phyloP scores from a whole-genome alignment of 306 rosid species.

The Sesbania bispinosa region DNA sequence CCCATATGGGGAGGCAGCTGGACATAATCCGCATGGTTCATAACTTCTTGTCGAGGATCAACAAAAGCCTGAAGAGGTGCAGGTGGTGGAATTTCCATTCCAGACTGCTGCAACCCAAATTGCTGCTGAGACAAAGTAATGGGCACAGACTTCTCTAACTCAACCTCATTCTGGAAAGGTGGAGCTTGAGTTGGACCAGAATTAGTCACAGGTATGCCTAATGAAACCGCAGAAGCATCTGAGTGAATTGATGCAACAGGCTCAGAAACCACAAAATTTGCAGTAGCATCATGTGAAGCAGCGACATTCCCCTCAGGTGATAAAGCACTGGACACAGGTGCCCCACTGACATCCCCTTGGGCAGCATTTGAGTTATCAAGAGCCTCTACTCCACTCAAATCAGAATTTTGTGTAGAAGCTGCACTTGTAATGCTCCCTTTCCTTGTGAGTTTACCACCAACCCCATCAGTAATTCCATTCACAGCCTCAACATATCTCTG shows the following conservation, averaged over 20 bases:
- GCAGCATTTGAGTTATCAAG: slow-evolving; percentile 46
- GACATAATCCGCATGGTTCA: slow-evolving; percentile 47
- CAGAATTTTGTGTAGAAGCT: slow-evolving; percentile 81
- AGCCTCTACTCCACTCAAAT: slow-evolving; percentile 63
- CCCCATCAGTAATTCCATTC: slow-evolving; percentile 63
- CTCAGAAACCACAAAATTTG: slow-evolving; percentile 43
- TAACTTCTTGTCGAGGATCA: slow-evolving; percentile 52
- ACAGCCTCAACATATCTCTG: slow-evolving; percentile 84
- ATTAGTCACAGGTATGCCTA: slow-evolving; percentile 37
- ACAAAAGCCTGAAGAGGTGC: slow-evolving; percentile 48
- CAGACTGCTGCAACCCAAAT: slow-evolving; percentile 51
- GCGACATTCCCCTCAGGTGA: slow-evolving; percentile 40
- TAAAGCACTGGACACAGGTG: slow-evolving; percentile 26
- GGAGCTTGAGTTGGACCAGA: slow-evolving; percentile 41
- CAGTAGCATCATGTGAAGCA: slow-evolving; percentile 43
- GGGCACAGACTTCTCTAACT: slow-evolving; percentile 55
- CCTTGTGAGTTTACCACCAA: slow-evolving; percentile 45
- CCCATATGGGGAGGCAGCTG: slow-evolving; percentile 63
- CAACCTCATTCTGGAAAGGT: slow-evolving; percentile 46
- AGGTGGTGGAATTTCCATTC: slow-evolving; percentile 45
- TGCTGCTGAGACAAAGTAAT: slow-evolving; percentile 44
- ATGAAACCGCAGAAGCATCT: slow-evolving; percentile 46
- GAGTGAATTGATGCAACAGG: slow-evolving; percentile 33
- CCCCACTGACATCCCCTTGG: slow-evolving; percentile 46
- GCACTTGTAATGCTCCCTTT: slow-evolving; percentile 72